Percentiles rank a stretch among this genome's conserved stretches.
phyloP scores from a whole-genome alignment of 225 moss, liverwort and hornwort genomes.

The Marchantia polymorpha region DNA sequence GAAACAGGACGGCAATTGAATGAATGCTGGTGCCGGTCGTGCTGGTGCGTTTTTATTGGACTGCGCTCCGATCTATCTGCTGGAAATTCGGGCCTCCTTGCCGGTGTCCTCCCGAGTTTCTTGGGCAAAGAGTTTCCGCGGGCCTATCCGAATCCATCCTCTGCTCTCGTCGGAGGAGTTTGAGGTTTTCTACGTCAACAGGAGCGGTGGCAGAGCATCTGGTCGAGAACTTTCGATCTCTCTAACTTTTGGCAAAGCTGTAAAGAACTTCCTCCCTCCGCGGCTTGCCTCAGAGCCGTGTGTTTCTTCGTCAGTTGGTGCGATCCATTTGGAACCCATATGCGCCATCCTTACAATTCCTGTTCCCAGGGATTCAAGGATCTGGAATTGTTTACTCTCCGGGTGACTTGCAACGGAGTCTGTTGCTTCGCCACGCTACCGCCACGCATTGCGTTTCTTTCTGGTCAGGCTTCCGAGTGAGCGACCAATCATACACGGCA shows the following conservation, averaged over 20 bases:
- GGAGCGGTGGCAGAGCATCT: constrained; percentile 14
- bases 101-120: background rate
- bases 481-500: background rate
- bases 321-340: background rate
- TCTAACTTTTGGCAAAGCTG: background rate
- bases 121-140: background rate
- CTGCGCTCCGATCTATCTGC: background rate
- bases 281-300: background rate
- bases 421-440: background rate
- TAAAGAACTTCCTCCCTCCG: background rate
- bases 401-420: background rate
- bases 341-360: background rate
- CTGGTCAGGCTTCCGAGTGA: background rate
- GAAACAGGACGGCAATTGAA: background rate
- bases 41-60: background rate
- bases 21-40: background rate
- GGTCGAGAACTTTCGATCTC: background rate
- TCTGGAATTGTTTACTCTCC: background rate
- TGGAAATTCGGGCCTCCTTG: background rate
- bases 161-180: background rate
- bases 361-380: background rate
- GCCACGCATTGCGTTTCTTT: background rate
- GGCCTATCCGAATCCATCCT: background rate
- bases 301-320: background rate
- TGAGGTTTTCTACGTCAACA: background rate